A percentile compares a stretch with the other conserved stretches of the same genome.
Evolutionary conservation across 2,329 filamentous ascomycete genomes (phyloP).

Genomic region (Aspergillus transmontanensis): DNA sequence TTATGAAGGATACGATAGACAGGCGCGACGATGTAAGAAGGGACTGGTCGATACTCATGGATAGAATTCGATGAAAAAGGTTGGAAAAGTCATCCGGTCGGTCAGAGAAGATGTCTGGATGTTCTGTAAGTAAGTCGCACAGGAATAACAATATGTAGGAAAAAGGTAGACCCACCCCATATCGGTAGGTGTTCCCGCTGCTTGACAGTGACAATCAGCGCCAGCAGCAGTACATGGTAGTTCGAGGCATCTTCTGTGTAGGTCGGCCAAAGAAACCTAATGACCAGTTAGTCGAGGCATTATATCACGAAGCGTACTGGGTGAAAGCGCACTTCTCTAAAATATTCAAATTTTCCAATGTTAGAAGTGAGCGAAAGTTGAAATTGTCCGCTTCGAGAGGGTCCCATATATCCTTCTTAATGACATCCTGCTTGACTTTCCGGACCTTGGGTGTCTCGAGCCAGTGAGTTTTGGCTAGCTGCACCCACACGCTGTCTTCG

Average conservation of each 20-base stretch:
- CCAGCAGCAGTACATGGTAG: conserved; percentile 84
- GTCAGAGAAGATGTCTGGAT: conserved; percentile 71
- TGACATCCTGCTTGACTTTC: conserved; percentile 75
- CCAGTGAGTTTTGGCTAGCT: conserved; percentile 85
- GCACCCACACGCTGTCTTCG: conserved; percentile 54
- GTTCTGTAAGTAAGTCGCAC: conserved; percentile 32
- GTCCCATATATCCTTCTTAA: conserved; percentile 90
- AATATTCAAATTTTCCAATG: conserved; percentile 86
- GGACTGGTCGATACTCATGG: conserved; percentile 76
- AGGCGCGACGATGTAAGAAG: conserved; percentile 69
- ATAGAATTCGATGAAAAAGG: conserved; percentile 86
- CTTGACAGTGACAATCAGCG: conserved; percentile 84
- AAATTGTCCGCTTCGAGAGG: conserved; percentile 81
- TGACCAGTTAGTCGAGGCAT: conserved; percentile 23
- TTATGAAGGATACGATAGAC: conserved; percentile 86
- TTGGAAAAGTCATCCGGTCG: conserved; percentile 80
- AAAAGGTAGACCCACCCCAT: conserved; percentile 66
- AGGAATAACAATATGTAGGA: background rate
- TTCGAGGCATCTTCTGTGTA: conserved; percentile 89
- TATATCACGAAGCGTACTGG: background rate
- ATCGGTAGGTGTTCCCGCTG: conserved; percentile 81
- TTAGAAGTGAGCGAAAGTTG: conserved; percentile 72
- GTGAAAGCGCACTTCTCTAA: conserved; percentile 69
- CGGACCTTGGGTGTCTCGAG: conserved; percentile 69
- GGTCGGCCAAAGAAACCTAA: conserved; percentile 89